Evolutionary conservation across 129 eudicot species (phyloP).

Genomic region (Glebionis coronaria): DNA sequence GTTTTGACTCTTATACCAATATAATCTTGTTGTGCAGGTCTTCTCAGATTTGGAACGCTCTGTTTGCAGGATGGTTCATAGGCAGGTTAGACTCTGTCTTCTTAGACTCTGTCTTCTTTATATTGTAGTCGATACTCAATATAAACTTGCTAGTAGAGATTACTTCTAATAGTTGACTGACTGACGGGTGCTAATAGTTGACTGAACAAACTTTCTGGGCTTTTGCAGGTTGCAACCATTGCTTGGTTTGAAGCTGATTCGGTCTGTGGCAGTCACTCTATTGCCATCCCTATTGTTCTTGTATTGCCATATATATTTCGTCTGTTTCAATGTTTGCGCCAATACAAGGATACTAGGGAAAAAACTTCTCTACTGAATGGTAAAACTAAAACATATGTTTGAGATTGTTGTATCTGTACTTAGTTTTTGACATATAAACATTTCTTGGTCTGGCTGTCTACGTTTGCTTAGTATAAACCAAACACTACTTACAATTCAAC

Average conservation of each 20-base stretch:
- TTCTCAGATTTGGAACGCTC: constrained; percentile 98
- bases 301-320: constrained; percentile 92
- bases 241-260: constrained; percentile 99
- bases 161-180: background rate
- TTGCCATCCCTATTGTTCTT: constrained; percentile 86
- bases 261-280: constrained; percentile 93
- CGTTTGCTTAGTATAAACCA: background rate
- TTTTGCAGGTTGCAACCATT: constrained; percentile 84
- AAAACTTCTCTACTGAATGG: constrained; percentile 79
- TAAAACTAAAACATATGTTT: constrained; percentile 42
- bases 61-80: constrained; percentile 95
- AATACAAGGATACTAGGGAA: constrained; percentile 88
- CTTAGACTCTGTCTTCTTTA: no score
- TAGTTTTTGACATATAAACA: background rate
- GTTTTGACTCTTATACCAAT: background rate
- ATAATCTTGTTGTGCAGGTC: constrained; percentile 52
- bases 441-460: constrained; percentile 10
- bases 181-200: no score
- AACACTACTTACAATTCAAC: background rate
- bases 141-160: background rate
- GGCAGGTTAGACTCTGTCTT: constrained; percentile 72
- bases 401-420: background rate
- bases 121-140: background rate
- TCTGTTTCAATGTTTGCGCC: constrained; percentile 91
- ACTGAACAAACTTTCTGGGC: constrained; percentile 1